These are phyloP conservation scores for Saturnispora bothae DNA, from an alignment of 805 yeast genomes.

Conservation along the genomic window DNA sequence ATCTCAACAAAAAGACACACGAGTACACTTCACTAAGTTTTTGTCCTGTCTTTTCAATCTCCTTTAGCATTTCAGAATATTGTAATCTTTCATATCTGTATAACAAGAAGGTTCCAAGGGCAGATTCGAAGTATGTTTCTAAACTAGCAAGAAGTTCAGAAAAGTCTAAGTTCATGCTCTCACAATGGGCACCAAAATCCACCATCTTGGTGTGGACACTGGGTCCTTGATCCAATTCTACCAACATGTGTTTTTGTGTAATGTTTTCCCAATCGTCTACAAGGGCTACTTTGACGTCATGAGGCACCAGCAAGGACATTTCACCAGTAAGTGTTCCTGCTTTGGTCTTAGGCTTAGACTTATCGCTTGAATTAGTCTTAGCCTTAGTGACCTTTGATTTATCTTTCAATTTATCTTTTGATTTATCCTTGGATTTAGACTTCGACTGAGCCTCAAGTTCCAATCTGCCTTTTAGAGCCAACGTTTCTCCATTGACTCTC, in stretches of 20 bases:
- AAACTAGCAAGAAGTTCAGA: constrained; percentile 68
- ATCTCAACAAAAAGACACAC: constrained; percentile 67
- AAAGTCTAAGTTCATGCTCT: constrained; percentile 36
- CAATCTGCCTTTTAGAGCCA: constrained; percentile 50
- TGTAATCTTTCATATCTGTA: constrained; percentile 75
- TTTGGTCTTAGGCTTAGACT: not conserved
- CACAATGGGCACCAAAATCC: constrained; percentile 30
- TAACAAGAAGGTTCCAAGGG: constrained; percentile 56
- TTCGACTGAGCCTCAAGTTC: constrained; percentile 37
- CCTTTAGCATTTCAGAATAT: constrained; percentile 36
- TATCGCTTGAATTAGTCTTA: not conserved
- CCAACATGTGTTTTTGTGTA: constrained; percentile 67
- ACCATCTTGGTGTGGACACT: constrained; percentile 45
- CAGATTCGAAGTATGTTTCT: constrained; percentile 59
- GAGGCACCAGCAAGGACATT: constrained; percentile 50
- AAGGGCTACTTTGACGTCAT: constrained; percentile 53
- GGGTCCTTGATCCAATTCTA: constrained; percentile 49
- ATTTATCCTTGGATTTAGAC: not conserved
- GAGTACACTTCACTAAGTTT: constrained; percentile 50
- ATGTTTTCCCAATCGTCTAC: constrained; percentile 93
- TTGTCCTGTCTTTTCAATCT: constrained; percentile 25
- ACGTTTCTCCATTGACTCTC: constrained; percentile 58
- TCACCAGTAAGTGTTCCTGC: constrained; percentile 25
- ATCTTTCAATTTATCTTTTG: constrained; percentile 4
- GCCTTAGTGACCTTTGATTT: not conserved